Evolutionary conservation across 768 basidiomycete species (phyloP).

Genomic region (Kwoniella bestiolae): DNA sequence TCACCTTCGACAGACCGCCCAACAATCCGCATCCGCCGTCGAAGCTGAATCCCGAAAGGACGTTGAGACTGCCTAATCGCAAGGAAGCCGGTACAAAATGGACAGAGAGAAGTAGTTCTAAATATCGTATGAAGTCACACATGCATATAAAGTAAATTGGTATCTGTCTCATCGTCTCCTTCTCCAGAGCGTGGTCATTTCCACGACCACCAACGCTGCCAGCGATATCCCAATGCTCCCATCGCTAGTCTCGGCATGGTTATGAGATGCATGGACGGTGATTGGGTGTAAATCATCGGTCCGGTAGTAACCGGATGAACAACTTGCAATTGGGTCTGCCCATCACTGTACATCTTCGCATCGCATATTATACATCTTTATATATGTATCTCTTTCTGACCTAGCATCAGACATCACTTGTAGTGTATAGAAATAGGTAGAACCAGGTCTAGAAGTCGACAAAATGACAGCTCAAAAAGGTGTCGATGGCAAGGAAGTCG

Average conservation of each 20-base stretch:
- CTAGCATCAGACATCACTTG: too few species aligned
- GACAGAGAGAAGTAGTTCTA: not conserved
- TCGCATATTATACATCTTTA: not conserved
- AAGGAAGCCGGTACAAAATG: not conserved
- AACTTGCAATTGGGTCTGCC: too few species aligned
- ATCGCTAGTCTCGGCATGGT: too few species aligned
- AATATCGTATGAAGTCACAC: not conserved
- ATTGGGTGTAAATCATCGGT: not conserved
- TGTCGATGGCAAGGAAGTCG: constrained; percentile 56
- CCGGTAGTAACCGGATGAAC: not conserved
- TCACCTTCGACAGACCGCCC: not conserved
- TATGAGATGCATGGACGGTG: not conserved
- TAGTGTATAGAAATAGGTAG: not conserved
- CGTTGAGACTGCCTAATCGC: constrained; percentile 28
- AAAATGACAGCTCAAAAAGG: constrained; percentile 38
- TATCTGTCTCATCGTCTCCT: too few species aligned
- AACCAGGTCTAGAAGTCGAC: not conserved
- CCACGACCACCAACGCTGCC: too few species aligned
- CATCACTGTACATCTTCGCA: not conserved
- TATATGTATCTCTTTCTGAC: too few species aligned
- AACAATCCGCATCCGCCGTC: constrained; percentile 30
- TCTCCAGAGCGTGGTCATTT: too few species aligned
- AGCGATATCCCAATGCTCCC: too few species aligned
- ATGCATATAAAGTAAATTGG: not conserved
- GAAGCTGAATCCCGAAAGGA: constrained; percentile 33